phyloP scores from a whole-genome alignment of 2,329 filamentous ascomycete species.

The Neofusicoccum parvum region DNA sequence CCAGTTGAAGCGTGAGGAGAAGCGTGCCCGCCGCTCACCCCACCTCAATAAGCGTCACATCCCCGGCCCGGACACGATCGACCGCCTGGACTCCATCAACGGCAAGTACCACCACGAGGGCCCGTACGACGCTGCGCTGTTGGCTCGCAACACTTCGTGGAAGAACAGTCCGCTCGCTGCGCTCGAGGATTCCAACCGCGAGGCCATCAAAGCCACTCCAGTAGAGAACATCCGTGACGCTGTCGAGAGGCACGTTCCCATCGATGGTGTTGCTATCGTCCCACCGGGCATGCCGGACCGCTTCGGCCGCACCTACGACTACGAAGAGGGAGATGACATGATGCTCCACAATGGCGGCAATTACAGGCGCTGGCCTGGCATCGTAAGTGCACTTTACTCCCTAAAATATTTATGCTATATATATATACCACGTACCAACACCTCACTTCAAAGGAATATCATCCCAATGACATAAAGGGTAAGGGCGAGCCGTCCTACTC shows the following conservation, averaged over 20 bases:
- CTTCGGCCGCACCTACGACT: conserved; percentile 71
- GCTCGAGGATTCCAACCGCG: conserved; percentile 69
- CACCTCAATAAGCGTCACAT: conserved; percentile 68
- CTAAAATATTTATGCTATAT: neutral
- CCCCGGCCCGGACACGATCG: conserved; percentile 75
- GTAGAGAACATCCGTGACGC: conserved; percentile 75
- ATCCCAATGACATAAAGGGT: conserved; percentile 76
- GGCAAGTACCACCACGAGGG: conserved; percentile 84
- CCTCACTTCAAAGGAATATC: conserved; percentile 55
- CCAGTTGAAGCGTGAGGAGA: conserved; percentile 63
- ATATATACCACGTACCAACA: neutral
- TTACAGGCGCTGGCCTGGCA: conserved; percentile 73
- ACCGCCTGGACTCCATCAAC: conserved; percentile 71
- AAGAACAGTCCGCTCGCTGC: conserved; percentile 74
- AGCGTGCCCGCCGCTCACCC: conserved; percentile 65
- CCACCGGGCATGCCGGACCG: conserved; percentile 71
- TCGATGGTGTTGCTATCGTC: conserved; percentile 78
- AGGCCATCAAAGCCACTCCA: conserved; percentile 80
- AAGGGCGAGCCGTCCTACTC: conserved; percentile 78
- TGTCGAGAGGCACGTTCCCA: conserved; percentile 70
- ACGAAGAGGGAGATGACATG: conserved; percentile 84
- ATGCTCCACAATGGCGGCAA: conserved; percentile 80
- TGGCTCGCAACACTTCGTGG: conserved; percentile 69
- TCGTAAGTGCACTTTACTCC: conserved; percentile 58
- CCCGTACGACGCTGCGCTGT: conserved; percentile 81